phyloP scores from a whole-genome alignment of 73 alveolate genomes.

The Paramecium sonneborni region DNA sequence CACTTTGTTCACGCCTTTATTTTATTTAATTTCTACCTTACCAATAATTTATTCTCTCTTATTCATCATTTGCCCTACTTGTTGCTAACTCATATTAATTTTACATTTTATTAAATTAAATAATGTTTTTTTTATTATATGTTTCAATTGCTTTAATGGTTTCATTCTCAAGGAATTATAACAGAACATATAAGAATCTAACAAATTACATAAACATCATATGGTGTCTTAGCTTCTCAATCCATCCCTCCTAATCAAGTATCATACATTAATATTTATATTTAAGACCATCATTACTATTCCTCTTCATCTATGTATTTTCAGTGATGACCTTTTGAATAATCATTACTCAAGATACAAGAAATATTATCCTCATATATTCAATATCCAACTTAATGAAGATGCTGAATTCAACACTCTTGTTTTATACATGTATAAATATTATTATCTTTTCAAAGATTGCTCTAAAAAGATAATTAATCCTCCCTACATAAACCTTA shows the following conservation, averaged over 20 bases:
- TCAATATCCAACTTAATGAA: neutral
- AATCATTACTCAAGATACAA: neutral
- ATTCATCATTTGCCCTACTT: neutral
- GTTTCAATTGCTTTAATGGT: neutral
- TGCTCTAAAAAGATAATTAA: neutral
- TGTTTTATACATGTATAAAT: neutral
- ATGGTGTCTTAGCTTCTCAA: neutral
- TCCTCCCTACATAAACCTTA: neutral
- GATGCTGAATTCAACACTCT: slow-evolving; percentile 19
- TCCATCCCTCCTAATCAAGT: neutral
- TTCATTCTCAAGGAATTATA: neutral
- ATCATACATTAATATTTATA: neutral
- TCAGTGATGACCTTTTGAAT: neutral
- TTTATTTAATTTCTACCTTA: neutral
- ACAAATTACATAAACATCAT: neutral
- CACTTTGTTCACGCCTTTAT: slow-evolving; percentile 35
- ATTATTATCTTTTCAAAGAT: neutral
- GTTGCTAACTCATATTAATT: neutral
- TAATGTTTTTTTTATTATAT: neutral
- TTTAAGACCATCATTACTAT: neutral
- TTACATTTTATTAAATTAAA: neutral
- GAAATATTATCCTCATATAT: slow-evolving; percentile 41
- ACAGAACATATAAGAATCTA: neutral
- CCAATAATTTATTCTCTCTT: neutral
- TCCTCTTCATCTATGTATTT: neutral